Evolutionary conservation across 257 asterid genomes (phyloP).

Genomic region (Capsicum rhomboideum): DNA sequence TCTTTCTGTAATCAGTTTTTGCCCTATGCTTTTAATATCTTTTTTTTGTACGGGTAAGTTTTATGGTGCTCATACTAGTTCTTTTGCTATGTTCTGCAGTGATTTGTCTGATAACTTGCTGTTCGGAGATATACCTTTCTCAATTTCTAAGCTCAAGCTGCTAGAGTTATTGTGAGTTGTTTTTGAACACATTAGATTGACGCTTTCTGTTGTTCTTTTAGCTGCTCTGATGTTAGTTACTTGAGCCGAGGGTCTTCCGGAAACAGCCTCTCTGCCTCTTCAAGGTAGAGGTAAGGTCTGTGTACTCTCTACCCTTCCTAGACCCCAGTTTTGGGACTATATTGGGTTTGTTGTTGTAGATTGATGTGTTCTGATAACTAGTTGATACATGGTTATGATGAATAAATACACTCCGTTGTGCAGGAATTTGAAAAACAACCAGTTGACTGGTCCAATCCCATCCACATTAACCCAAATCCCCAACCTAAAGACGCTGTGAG

Average conservation of each 20-base stretch:
- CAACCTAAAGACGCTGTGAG: slow-evolving; percentile 86
- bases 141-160: slow-evolving; percentile 85
- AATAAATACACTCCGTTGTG: background rate
- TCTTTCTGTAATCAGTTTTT: slow-evolving; percentile 37
- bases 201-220: no score
- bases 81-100: slow-evolving; percentile 25
- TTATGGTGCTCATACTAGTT: background rate
- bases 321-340: no score
- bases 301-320: no score
- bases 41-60: background rate
- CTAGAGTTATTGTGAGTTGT: slow-evolving; percentile 78
- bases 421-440: slow-evolving; percentile 84
- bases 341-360: no score
- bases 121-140: slow-evolving; percentile 82
- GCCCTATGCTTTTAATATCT: background rate
- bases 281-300: no score
- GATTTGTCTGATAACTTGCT: slow-evolving; percentile 81
- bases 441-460: slow-evolving; percentile 88
- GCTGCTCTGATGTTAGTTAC: no score
- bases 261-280: no score
- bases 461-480: slow-evolving; percentile 94
- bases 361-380: background rate
- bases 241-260: no score
- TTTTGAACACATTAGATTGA: background rate
- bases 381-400: background rate